A percentile compares a stretch with the other conserved stretches of the same genome.
Conservation (phyloP, 345 rosid species). For the Populus tremula region DNA sequence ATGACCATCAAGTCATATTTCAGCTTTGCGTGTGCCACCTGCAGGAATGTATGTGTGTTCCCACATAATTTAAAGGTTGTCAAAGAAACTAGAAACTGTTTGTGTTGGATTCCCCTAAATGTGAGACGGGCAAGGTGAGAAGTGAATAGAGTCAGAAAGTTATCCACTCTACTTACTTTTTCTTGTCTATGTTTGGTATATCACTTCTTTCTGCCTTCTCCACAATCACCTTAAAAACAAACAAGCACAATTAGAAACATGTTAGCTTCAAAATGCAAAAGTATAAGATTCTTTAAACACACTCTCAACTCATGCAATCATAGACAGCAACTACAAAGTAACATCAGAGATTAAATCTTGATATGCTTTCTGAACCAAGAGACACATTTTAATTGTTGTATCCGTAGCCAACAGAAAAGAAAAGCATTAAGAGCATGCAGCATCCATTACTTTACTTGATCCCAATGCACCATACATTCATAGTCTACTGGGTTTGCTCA, state of each 20-base stretch:
- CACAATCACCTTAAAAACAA: constrained; percentile 69
- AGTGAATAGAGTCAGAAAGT: background rate
- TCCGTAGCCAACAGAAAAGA: background rate
- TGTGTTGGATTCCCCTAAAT: background rate
- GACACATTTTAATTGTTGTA: background rate
- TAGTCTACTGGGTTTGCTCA: background rate
- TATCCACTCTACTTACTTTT: constrained; percentile 52
- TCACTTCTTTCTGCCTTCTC: constrained; percentile 97
- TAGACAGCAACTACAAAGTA: background rate
- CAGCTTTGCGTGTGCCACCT: background rate
- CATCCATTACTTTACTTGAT: background rate
- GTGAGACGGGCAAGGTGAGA: background rate
- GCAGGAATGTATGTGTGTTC: background rate
- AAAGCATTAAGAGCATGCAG: background rate
- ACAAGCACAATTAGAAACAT: constrained; percentile 1
- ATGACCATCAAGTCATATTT: background rate
- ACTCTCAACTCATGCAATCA: background rate
- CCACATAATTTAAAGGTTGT: too few relatives aligned
- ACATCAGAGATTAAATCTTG: background rate
- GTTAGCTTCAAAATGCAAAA: constrained; percentile 12
- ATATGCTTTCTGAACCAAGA: background rate
- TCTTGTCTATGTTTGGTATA: constrained; percentile 91
- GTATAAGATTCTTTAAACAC: background rate
- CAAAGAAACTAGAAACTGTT: background rate
- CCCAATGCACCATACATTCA: background rate